A percentile compares a stretch with the other conserved stretches of the same genome.
These are phyloP conservation scores for Cyberlindnera mrakii DNA, from an alignment of 805 yeast genomes.

Conservation along the genomic window DNA sequence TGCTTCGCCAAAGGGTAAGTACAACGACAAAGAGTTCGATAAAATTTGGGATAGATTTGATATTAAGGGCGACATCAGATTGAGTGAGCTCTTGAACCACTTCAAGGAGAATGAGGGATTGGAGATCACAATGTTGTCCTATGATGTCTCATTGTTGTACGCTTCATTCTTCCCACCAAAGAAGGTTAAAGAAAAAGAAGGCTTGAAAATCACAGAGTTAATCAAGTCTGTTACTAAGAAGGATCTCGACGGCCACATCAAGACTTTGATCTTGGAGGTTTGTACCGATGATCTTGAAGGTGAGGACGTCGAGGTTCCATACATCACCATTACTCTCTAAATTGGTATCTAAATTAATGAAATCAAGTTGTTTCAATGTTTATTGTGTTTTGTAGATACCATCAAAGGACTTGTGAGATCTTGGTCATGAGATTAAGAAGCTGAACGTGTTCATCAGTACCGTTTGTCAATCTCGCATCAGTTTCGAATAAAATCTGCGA, in stretches of 20 bases:
- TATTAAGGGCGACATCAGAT: slow-evolving; percentile 67
- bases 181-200: slow-evolving; percentile 74
- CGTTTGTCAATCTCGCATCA: slow-evolving; percentile 71
- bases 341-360: background rate
- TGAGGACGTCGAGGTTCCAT: slow-evolving; percentile 95
- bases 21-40: slow-evolving; percentile 75
- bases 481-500: slow-evolving; percentile 64
- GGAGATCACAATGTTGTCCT: slow-evolving; percentile 84
- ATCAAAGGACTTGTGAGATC: slow-evolving; percentile 33
- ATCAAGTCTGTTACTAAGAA: slow-evolving; percentile 84
- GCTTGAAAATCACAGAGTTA: slow-evolving; percentile 62
- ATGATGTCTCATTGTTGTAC: slow-evolving; percentile 82
- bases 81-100: slow-evolving; percentile 64
- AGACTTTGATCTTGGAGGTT: slow-evolving; percentile 78
- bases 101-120: slow-evolving; percentile 81
- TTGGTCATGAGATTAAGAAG: slow-evolving; percentile 57
- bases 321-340: slow-evolving; percentile 57
- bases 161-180: slow-evolving; percentile 93
- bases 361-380: background rate
- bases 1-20: slow-evolving; percentile 74
- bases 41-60: slow-evolving; percentile 95
- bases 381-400: background rate
- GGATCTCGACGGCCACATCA: slow-evolving; percentile 66
- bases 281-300: slow-evolving; percentile 90
- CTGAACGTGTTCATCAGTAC: slow-evolving; percentile 86